These are phyloP conservation scores for Candida vaughaniae DNA, from an alignment of 805 yeast species.

Conservation along the genomic window DNA sequence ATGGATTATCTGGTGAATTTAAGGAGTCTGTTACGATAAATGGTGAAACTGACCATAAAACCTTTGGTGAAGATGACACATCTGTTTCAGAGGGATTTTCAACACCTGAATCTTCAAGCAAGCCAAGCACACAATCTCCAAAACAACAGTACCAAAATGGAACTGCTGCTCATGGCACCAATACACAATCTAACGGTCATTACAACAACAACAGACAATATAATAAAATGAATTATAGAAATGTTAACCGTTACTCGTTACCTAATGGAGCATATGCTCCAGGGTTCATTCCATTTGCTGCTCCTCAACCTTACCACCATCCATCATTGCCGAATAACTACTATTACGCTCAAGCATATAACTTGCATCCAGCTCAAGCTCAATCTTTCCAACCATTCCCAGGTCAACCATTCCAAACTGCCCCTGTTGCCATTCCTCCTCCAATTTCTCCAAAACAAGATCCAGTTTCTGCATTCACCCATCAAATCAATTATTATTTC, in stretches of 20 bases:
- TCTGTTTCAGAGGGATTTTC: not conserved
- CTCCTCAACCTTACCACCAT: slow-evolving; percentile 12
- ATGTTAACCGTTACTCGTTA: slow-evolving; percentile 15
- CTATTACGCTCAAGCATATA: slow-evolving; percentile 3
- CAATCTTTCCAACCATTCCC: slow-evolving; percentile 16
- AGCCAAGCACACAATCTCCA: slow-evolving; percentile 4
- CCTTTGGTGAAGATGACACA: slow-evolving; percentile 1
- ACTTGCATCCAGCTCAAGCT: slow-evolving; percentile 13
- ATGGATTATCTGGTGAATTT: slow-evolving; percentile 8
- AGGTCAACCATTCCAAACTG: slow-evolving; percentile 1
- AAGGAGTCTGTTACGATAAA: slow-evolving; percentile 5
- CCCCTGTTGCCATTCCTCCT: slow-evolving; percentile 39
- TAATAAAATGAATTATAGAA: slow-evolving; percentile 11
- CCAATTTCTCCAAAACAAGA: slow-evolving; percentile 48
- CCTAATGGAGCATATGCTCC: slow-evolving; percentile 10
- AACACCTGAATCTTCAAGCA: not conserved
- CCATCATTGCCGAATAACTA: slow-evolving; percentile 16
- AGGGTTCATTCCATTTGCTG: slow-evolving; percentile 11
- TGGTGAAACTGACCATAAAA: not conserved
- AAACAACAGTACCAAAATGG: slow-evolving; percentile 8
- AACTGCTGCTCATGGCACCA: slow-evolving; percentile 4
- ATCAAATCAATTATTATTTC: slow-evolving; percentile 88
- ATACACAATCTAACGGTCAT: slow-evolving; percentile 6
- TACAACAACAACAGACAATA: slow-evolving; percentile 8
- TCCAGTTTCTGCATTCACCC: slow-evolving; percentile 42